Base-by-base conservation (phyloP, 2,329 filamentous ascomycete species). In the Chrysoporthe puriensis region DNA sequence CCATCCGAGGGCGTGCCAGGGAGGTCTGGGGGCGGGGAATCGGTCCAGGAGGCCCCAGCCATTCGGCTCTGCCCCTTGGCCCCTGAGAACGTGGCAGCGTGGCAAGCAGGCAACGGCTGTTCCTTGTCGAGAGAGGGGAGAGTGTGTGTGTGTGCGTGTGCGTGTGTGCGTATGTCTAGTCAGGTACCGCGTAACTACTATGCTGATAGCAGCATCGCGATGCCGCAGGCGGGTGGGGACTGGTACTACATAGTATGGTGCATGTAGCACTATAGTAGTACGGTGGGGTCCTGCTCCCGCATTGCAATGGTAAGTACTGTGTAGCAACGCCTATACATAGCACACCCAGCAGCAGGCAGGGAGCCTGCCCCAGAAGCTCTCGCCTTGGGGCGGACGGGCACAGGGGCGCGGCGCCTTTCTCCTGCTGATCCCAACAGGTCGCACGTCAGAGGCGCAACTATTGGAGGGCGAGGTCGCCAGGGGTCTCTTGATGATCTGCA, bases 21-120 rank as follows among this genome's bases (percentile, higher is more conserved):
- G 60, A 46, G 56, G 56, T 58, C 65, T 42, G 68, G 66, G 62
- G 68, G 68, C 68, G 68, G 68, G 68, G 68, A 70, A 58, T 57
- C 57, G 18, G 57, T 59, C 59, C 60, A 66, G 61, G 50, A 58
- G 62, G 32, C 68, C 68, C 68, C 68, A 66, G 58, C 66, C 66
- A 70, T 65, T 68, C 68, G 66, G 66, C 68, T 70, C 67, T 67
- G 66, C 63, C 64, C 67, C 67, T 64, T 32, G 13, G 50, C 50
- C 46, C 48, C 48, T 62, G 54, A 61, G 66, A 69, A 69, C 67
- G 67, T 69, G 67, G 67, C 64, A 54, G 61, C 61, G 61, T 43
- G 48, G 46, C 36, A 32, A 43, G 61, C 67, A 69, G 64, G 61
- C 67, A 69, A 67, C 64, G 64, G 64, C 44, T 67, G 61, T 57